These are phyloP conservation scores for Phytophthora lateralis DNA, from an alignment of 352 stramenopile genomes.

Conservation along the genomic window DNA sequence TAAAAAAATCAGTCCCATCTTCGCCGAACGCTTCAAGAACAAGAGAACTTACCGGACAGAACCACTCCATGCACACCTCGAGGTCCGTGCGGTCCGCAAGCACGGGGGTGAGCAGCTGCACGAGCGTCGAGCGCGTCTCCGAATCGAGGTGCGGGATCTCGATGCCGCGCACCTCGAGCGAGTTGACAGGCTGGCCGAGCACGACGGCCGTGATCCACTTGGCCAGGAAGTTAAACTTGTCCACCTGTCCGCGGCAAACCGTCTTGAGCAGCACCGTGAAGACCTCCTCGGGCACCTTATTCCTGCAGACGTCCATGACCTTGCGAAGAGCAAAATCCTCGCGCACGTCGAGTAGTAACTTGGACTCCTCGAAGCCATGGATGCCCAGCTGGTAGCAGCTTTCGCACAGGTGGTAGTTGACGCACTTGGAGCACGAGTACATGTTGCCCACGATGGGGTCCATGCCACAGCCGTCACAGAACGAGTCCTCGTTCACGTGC, in stretches of 20 bases:
- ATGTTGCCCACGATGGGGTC: slow-evolving; percentile 89
- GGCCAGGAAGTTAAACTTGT: slow-evolving; percentile 90
- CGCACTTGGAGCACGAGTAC: slow-evolving; percentile 88
- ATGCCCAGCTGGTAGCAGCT: slow-evolving; percentile 85
- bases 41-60: slow-evolving; percentile 61
- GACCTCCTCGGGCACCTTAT: slow-evolving; percentile 82
- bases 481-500: slow-evolving; percentile 88
- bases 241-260: slow-evolving; percentile 82
- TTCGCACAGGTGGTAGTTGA: slow-evolving; percentile 85
- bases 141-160: slow-evolving; percentile 81
- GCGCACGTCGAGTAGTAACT: slow-evolving; percentile 72
- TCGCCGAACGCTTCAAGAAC: slow-evolving; percentile 14
- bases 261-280: slow-evolving; percentile 86
- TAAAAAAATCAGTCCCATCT: slow-evolving; percentile 20
- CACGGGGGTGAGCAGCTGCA: slow-evolving; percentile 80
- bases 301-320: slow-evolving; percentile 75
- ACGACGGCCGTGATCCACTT: slow-evolving; percentile 88
- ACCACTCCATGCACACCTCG: slow-evolving; percentile 90
- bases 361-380: slow-evolving; percentile 85
- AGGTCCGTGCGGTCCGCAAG: slow-evolving; percentile 82
- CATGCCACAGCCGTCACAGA: slow-evolving; percentile 91
- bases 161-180: slow-evolving; percentile 81
- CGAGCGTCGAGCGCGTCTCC: slow-evolving; percentile 73
- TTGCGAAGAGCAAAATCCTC: slow-evolving; percentile 85
- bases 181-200: slow-evolving; percentile 63